Evolutionary conservation across 306 rosid genomes (phyloP).

Genomic region (Dalbergia cultrata): DNA sequence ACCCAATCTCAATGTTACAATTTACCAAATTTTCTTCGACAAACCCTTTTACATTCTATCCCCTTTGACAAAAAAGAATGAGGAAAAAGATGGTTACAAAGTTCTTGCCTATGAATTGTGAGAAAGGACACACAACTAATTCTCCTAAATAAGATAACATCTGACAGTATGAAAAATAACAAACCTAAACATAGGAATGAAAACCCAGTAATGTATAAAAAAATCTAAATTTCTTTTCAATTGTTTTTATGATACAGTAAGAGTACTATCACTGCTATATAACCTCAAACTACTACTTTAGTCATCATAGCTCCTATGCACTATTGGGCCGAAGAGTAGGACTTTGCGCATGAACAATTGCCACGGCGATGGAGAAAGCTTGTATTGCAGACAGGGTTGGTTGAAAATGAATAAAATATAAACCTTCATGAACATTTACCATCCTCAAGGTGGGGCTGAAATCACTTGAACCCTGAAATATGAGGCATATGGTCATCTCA

Average conservation of each 20-base stretch:
- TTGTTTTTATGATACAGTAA: conserved; percentile 60
- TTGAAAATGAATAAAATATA: conserved; percentile 80
- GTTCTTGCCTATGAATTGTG: conserved; percentile 53
- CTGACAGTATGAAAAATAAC: conserved; percentile 45
- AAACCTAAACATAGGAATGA: conserved; percentile 48
- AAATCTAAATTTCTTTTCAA: conserved; percentile 53
- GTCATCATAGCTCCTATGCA: conserved; percentile 55
- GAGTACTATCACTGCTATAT: conserved; percentile 51
- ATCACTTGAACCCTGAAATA: conserved; percentile 62
- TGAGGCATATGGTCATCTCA: conserved; percentile 31
- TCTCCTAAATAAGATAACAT: conserved; percentile 55
- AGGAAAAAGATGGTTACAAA: conserved; percentile 52
- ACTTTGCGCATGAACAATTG: conserved; percentile 74
- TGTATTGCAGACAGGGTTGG: conserved; percentile 74
- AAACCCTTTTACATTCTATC: conserved; percentile 62
- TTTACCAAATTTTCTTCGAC: conserved; percentile 42
- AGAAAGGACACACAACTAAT: conserved; percentile 43
- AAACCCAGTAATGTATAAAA: conserved; percentile 49
- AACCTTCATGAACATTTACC: conserved; percentile 76
- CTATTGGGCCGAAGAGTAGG: conserved; percentile 71
- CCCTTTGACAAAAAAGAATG: conserved; percentile 52
- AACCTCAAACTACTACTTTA: conserved; percentile 52
- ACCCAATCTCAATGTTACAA: conserved; percentile 43
- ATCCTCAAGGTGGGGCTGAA: conserved; percentile 76
- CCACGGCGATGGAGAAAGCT: conserved; percentile 91